Base-by-base conservation (phyloP, 495 filamentous ascomycete genomes). In the Neurospora discreta region DNA sequence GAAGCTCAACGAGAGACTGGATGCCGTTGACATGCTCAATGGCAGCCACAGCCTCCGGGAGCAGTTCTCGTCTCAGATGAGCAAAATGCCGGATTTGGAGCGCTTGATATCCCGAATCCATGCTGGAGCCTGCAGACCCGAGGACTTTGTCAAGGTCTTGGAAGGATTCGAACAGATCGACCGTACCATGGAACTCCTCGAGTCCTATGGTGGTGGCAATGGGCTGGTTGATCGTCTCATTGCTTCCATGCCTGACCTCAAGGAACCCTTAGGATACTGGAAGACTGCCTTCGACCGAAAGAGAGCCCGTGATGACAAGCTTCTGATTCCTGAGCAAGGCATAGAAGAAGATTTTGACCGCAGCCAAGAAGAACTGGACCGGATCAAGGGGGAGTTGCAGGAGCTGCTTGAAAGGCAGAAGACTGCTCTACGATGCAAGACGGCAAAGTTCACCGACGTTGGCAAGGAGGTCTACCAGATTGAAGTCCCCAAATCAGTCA, bases 111-210 rank as follows among this genome's bases (percentile, higher is more conserved):
- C 96, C 40, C 90, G 96, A 7, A 91, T 99, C 26, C 96, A 99
- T 77, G 96, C 96, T 8, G 92, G 92, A 3, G 87, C 88, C 39
- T 97, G 94, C 83, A 93, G 89, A 76, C 87, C 94, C 0, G 90
- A 93, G 46, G 95, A 98, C 79, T 99, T 99, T 77, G 88, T 97
- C 30, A 89, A 87, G n/a, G 95, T 98, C 5, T 84, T 99, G 0
- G 94, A 99, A 77, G 96, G 96, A 0, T 99, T 98, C 77, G 96
- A 98, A 81, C 95, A 97, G 79, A 97, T 98, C 20, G 93, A 96
- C 58, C 93, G 94, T 77, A 95, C 92, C 0, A 92, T 97, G 86
- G 87, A 88, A 72, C 85, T 97, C 15, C 86, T 98, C 1, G 84
- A 39, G 84, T 87, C 16, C 89, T 36, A 92, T 77, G 90, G 89